phyloP scores from a whole-genome alignment of 2,329 filamentous ascomycete species.

The Zymoseptoria ardabiliae region DNA sequence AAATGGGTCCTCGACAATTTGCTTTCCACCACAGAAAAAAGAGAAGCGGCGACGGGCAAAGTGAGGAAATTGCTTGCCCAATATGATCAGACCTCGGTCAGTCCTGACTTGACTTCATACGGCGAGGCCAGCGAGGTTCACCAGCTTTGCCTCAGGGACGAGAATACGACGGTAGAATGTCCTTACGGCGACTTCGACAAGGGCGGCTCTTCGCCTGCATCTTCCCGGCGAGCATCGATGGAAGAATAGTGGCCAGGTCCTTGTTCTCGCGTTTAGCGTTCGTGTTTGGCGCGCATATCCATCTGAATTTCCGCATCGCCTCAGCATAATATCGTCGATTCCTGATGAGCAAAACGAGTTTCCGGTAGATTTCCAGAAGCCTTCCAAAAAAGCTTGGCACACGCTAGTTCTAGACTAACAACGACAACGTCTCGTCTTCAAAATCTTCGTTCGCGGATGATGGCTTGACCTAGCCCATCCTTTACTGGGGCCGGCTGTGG shows the following conservation, averaged over 20 bases:
- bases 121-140: constrained; percentile 15
- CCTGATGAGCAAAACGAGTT: too few species aligned
- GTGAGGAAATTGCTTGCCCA: constrained; percentile 15
- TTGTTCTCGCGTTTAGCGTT: background rate
- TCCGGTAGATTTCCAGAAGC: too few species aligned
- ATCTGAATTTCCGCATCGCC: too few species aligned
- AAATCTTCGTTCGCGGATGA: too few species aligned
- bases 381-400: too few species aligned
- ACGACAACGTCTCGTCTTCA: too few species aligned
- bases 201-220: constrained; percentile 8
- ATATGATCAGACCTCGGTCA: constrained; percentile 15
- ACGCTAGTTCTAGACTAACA: too few species aligned
- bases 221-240: constrained; percentile 2
- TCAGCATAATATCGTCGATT: too few species aligned
- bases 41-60: constrained; percentile 12
- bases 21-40: constrained; percentile 14
- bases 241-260: background rate
- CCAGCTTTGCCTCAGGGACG: constrained; percentile 13
- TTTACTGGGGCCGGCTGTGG: too few species aligned
- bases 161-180: constrained; percentile 13
- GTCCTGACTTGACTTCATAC: constrained; percentile 14
- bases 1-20: constrained; percentile 18
- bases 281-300: background rate
- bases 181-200: constrained; percentile 17
- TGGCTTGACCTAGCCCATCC: too few species aligned